Base-by-base conservation (phyloP, 2,329 filamentous ascomycete species). In the Fragosphaeria purpurea region DNA sequence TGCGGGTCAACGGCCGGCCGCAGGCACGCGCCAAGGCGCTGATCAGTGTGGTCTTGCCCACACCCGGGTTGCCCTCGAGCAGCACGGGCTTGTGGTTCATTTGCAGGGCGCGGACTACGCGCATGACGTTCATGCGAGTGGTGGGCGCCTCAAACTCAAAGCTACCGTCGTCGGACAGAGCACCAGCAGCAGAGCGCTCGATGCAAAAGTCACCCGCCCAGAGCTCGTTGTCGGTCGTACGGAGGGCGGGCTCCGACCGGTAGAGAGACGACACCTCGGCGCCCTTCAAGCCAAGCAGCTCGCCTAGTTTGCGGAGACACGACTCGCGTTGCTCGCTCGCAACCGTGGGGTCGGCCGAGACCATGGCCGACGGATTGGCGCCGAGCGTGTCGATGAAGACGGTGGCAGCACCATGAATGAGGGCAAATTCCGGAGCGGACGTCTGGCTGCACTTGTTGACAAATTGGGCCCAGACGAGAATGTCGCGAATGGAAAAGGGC, bases 301-400 rank as follows among this genome's bases (percentile, higher is more conserved):
- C 71, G 44, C 80, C 77, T 10, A 98, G 74, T 61, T 87, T 81
- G 40, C 77, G 67, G 5, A 98, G 69, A 61, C 93, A 98, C 42
- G 75, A 73, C 44, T 75, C 72, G 47, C 90, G 79, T 60, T 95
- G 88, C 8, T 78, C 70, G 37, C 44, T 50, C 5, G 97, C 79
- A 31, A 80, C 81, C 41, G 82, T 76, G 0, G 82, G 71, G 41
- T 86, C 82, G 7, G 85, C 80, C 0, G 88, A 83, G 47, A 95
- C 75, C 55, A 96, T 74, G 0, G 88, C 90, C 6, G 93, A 90
- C 11, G 94, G 93, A 61, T 97, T 97, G 7, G 93, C 93, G 37
- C 93, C 93, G 12, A 98, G 77, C 1, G 89, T 93, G 63, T 98
- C 94, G 52, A 98, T 85, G 61, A 94, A 98, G 1, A 98, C 90